A percentile compares a stretch with the other conserved stretches of the same genome.
Conservation (phyloP, 345 rosid species). For the Boechera stricta region DNA sequence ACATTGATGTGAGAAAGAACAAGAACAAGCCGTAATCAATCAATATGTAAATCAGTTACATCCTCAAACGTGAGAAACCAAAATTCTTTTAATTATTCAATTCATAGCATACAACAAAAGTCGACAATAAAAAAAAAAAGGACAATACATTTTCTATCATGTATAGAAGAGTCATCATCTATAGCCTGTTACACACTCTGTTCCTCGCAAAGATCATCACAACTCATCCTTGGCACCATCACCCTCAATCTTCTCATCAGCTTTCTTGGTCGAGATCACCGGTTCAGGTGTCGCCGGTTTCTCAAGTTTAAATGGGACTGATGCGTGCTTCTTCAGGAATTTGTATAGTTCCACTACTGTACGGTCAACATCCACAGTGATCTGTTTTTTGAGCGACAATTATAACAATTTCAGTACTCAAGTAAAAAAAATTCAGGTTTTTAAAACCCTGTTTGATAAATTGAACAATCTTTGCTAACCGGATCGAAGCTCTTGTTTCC, state of each 20-base stretch:
- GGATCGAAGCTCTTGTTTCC: conserved; percentile 99
- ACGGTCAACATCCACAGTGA: conserved; percentile 84
- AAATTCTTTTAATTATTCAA: conserved; percentile 23
- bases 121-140: not conserved
- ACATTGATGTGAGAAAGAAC: not conserved
- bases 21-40: not conserved
- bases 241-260: conserved; percentile 31
- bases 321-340: conserved; percentile 87
- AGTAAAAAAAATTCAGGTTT: not conserved
- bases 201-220: conserved; percentile 48
- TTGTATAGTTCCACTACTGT: conserved; percentile 92
- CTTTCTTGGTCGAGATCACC: conserved; percentile 36
- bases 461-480: conserved; percentile 53
- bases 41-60: not conserved
- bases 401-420: conserved; percentile 25
- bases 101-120: conserved; percentile 30
- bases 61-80: not conserved
- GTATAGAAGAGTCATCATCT: conserved; percentile 31
- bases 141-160: conserved; percentile 34
- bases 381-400: conserved; percentile 48
- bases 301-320: conserved; percentile 91
- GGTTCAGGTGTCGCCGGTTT: conserved; percentile 57
- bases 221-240: conserved; percentile 75
- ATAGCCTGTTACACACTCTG: conserved; percentile 29
- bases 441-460: conserved; percentile 7